Conservation (phyloP, 2,329 filamentous ascomycete species). For the Aspergillus tanneri region DNA sequence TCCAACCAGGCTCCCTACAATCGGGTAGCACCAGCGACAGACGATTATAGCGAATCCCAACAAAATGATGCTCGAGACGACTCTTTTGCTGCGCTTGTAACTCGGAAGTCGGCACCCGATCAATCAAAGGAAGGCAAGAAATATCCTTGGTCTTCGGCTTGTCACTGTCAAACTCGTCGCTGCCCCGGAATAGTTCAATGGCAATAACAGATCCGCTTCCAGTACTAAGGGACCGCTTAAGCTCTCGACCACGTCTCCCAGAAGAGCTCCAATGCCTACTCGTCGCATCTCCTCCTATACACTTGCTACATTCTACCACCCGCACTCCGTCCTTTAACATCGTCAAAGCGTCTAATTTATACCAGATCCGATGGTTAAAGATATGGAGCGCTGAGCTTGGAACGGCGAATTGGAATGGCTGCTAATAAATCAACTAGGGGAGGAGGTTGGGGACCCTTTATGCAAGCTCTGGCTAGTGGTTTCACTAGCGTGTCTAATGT, state of each 20-base stretch:
- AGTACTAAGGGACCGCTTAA: not conserved
- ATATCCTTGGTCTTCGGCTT: no score
- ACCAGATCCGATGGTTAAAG: no score
- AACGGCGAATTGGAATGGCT: no score
- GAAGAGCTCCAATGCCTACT: constrained; percentile 1
- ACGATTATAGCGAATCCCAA: not conserved
- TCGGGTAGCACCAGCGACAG: constrained; percentile 3
- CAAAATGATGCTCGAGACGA: not conserved
- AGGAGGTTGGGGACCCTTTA: no score
- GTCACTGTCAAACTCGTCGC: not conserved
- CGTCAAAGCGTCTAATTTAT: no score
- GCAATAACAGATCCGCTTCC: not conserved
- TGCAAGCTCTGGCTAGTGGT: no score
- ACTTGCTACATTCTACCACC: no score
- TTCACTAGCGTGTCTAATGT: no score
- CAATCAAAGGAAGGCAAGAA: not conserved
- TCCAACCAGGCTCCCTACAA: not conserved
- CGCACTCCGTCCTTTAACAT: no score
- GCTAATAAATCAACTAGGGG: no score
- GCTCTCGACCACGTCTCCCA: not conserved
- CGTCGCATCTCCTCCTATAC: not conserved
- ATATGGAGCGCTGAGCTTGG: no score
- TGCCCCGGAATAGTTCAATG: constrained; percentile 3
- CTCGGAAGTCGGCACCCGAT: not conserved
- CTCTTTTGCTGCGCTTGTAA: not conserved